Base-by-base conservation (phyloP, 768 basidiomycete species). In the Lactarius tabidus region DNA sequence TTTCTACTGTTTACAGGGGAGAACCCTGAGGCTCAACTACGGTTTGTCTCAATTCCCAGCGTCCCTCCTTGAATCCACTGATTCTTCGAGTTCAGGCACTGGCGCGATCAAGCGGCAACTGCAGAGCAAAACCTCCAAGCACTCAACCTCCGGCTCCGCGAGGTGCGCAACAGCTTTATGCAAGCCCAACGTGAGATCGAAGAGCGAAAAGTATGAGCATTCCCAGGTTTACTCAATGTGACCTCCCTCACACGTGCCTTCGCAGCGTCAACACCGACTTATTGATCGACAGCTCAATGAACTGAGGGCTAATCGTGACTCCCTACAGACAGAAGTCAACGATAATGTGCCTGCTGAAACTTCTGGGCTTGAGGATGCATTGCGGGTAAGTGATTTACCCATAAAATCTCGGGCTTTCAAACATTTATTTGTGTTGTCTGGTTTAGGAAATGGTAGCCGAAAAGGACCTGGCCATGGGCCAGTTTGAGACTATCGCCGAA, bases 271-370 rank as follows among this genome's bases (percentile, higher is more conserved):
- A 53, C 64, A 63, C 31, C 52, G 51, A 36, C 31, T 52, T 26
- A 55, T 68, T 4, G 45, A 59, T 28, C 54, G 63, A 9, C 65
- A 61, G 6, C 33, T 70, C 31, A 60, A 59, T 36, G 41, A 55
- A 9, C 55, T 72, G 35, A 85, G 79, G 71, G 38, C 66, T 8
- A 69, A 67, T 2, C 74, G 83, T 45, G 70, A 71, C 35, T 74
- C 75, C 26, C 71, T 89, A 20, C 82, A 87, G 67, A 77, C 81
- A 39, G 87, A 89, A 66, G 80, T 81, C 15, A 89, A 88, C 63
- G 87, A 90, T 23, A 88, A 89, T 15, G 77, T 88, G 73, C 87
- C 89, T 2, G 83, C 82, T 8, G 81, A 82, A 69, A 78, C 90
- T n/a, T 77, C 81, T 26, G 82, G 80, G 17, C 75, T 90, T 17